These are phyloP conservation scores for Homolaphlyctis polyrhiza DNA, from an alignment of 371 early-diverging fungal species.

Conservation along the genomic window DNA sequence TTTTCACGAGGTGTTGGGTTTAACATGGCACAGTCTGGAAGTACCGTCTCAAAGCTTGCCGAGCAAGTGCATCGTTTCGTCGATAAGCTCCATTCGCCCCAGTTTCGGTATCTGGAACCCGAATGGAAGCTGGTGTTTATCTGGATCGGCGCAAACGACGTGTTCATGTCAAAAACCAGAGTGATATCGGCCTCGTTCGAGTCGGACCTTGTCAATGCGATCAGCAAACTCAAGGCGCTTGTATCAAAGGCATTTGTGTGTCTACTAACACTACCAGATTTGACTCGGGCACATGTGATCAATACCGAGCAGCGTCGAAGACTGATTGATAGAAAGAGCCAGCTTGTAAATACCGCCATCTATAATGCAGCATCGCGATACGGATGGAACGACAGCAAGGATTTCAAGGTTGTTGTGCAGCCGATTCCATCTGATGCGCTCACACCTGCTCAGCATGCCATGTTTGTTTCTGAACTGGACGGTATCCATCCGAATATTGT, in stretches of 20 bases:
- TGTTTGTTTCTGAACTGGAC: constrained; percentile 6
- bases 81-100: neutral
- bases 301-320: neutral
- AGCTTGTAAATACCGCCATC: neutral
- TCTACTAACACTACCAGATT: constrained; percentile 7
- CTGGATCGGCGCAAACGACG: constrained; percentile 15
- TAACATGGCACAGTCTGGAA: constrained; percentile 9
- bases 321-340: neutral
- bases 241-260: constrained; percentile 4
- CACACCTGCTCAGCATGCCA: neutral
- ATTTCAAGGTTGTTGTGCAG: constrained; percentile 8
- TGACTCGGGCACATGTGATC: neutral
- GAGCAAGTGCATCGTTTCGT: constrained; percentile 8
- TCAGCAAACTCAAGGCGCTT: neutral
- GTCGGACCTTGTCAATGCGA: constrained; percentile 5
- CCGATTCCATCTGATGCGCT: constrained; percentile 12
- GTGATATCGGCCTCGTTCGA: constrained; percentile 4
- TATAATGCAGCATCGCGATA: neutral
- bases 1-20: constrained; percentile 9
- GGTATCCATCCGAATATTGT: constrained; percentile 8
- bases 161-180: neutral
- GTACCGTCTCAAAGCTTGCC: neutral
- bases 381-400: constrained; percentile 2
- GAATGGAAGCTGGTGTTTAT: constrained; percentile 9
- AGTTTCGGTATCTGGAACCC: neutral